phyloP scores from a whole-genome alignment of 2,329 filamentous ascomycete genomes.

The Clarireedia paspali region DNA sequence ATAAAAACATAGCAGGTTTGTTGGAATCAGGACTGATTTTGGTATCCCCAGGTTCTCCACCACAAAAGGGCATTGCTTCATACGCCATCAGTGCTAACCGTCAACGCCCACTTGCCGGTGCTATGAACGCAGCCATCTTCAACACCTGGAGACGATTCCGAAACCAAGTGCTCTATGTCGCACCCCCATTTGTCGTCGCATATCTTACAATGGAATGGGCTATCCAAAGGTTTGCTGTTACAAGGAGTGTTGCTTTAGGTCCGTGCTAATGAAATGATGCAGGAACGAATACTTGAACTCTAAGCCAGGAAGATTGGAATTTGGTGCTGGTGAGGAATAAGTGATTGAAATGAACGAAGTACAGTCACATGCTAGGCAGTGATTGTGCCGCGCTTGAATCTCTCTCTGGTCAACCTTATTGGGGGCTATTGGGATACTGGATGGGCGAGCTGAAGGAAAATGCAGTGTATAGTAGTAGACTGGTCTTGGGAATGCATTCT shows the following conservation, averaged over 20 bases:
- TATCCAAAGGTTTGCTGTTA: slow-evolving; percentile 66
- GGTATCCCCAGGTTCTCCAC: slow-evolving; percentile 42
- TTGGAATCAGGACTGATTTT: slow-evolving; percentile 14
- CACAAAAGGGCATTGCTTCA: slow-evolving; percentile 56
- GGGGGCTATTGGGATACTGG: background rate
- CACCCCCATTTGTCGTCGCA: slow-evolving; percentile 67
- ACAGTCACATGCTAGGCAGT: slow-evolving; percentile 17
- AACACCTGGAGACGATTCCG: slow-evolving; percentile 87
- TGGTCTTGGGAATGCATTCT: slow-evolving; percentile 18
- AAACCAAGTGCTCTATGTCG: slow-evolving; percentile 81
- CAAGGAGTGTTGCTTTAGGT: background rate
- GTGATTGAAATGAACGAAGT: slow-evolving; percentile 12
- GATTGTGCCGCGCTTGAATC: slow-evolving; percentile 21
- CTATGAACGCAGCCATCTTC: slow-evolving; percentile 78
- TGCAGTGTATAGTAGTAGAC: slow-evolving; percentile 26
- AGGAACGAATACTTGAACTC: slow-evolving; percentile 80
- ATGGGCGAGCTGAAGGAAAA: slow-evolving; percentile 9
- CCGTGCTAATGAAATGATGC: background rate
- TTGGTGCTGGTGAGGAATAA: slow-evolving; percentile 34
- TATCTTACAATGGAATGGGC: slow-evolving; percentile 91
- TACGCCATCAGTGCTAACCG: slow-evolving; percentile 82
- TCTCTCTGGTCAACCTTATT: slow-evolving; percentile 12
- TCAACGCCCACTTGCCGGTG: slow-evolving; percentile 78
- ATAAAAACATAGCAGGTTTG: background rate
- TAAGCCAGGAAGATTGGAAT: slow-evolving; percentile 59